phyloP scores from a whole-genome alignment of 768 basidiomycete species.

The Asterophora lycoperdoides region DNA sequence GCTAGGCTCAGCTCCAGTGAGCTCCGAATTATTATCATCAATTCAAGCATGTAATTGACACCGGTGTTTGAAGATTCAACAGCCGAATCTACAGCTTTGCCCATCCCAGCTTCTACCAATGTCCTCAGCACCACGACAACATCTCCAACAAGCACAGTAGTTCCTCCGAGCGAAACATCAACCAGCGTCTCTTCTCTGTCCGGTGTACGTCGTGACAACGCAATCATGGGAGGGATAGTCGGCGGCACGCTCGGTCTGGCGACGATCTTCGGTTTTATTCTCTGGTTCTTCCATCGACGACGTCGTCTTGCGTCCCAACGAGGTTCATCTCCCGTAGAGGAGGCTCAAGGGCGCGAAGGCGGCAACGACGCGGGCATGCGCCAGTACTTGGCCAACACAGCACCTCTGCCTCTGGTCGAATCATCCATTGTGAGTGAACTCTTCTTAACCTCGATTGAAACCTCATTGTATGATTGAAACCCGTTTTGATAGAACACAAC shows the following conservation, averaged over 20 bases:
- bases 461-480: not conserved
- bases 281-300: conserved; percentile 20
- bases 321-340: conserved; percentile 11
- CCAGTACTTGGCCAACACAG: conserved; percentile 18
- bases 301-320: conserved; percentile 13
- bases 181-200: conserved; percentile 6
- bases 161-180: conserved; percentile 14
- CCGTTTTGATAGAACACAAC: conserved; percentile 10
- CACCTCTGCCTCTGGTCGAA: not conserved
- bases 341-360: not conserved
- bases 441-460: not conserved
- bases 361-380: conserved; percentile 8
- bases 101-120: conserved; percentile 19
- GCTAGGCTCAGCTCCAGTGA: conserved; percentile 35
- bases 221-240: conserved; percentile 44
- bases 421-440: conserved; percentile 11
- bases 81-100: conserved; percentile 40
- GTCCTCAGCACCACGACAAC: conserved; percentile 13
- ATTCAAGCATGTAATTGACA: not conserved
- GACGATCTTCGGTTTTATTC: conserved; percentile 28
- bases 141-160: conserved; percentile 1
- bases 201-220: conserved; percentile 28
- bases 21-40: not conserved
- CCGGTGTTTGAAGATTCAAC: conserved; percentile 26
- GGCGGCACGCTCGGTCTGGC: conserved; percentile 36